Evolutionary conservation across 176 grass and related monocot species (phyloP).

Genomic region (Neostapfia colusana): DNA sequence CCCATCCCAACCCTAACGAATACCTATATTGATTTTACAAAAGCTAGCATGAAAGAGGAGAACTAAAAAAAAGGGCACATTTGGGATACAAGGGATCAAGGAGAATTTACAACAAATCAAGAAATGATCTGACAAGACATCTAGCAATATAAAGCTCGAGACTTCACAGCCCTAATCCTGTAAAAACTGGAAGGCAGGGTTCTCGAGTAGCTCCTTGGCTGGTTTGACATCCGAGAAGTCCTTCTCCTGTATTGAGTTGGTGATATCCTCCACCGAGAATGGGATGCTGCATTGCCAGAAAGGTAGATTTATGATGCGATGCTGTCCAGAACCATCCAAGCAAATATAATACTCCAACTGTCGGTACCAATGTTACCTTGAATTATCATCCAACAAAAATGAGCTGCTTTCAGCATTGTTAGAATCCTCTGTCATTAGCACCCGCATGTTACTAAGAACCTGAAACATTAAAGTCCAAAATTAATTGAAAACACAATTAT

Average conservation of each 20-base stretch:
- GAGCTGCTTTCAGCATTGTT: slow-evolving; percentile 76
- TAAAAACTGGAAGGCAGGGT: slow-evolving; percentile 98
- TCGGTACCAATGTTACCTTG: slow-evolving; percentile 48
- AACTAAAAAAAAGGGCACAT: slow-evolving; percentile 45
- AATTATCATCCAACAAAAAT: slow-evolving; percentile 93
- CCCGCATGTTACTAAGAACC: slow-evolving; percentile 90
- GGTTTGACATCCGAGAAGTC: slow-evolving; percentile 79
- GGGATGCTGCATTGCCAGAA: slow-evolving; percentile 72
- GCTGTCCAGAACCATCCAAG: slow-evolving; percentile 44
- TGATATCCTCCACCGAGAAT: slow-evolving; percentile 91
- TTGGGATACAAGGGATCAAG: slow-evolving; percentile 37
- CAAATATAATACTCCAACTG: slow-evolving; percentile 2
- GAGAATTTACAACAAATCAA: slow-evolving; percentile 68
- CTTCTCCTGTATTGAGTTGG: slow-evolving; percentile 80
- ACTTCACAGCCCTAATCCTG: slow-evolving; percentile 73
- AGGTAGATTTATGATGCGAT: slow-evolving; percentile 1
- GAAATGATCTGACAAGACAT: slow-evolving; percentile 51
- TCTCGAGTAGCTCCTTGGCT: slow-evolving; percentile 79
- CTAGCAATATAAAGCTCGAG: slow-evolving; percentile 35
- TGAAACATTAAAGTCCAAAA: slow-evolving; percentile 41
- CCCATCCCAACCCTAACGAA: slow-evolving; percentile 64
- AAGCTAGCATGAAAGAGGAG: slow-evolving; percentile 51
- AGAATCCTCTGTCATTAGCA: slow-evolving; percentile 89
- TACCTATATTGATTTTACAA: slow-evolving; percentile 69
- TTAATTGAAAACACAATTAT: not conserved